Evolutionary conservation across 2,329 filamentous ascomycete genomes (phyloP).

Genomic region (Microdochium bolleyi): DNA sequence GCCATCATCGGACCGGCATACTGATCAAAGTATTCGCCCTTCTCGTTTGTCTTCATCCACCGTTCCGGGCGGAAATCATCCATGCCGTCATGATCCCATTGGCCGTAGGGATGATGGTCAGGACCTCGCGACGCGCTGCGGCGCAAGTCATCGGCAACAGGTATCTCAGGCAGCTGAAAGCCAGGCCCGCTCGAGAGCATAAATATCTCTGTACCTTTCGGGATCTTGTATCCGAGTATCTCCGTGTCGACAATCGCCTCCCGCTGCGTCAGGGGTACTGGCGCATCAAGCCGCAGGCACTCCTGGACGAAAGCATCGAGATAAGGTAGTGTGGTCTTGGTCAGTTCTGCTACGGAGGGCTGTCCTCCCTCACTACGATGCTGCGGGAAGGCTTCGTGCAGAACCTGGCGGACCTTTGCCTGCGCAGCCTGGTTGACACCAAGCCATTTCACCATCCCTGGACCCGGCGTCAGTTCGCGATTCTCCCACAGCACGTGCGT

Average conservation of each 20-base stretch:
- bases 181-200: conserved; percentile 30
- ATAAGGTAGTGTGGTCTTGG: conserved; percentile 49
- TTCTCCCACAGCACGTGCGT: not conserved
- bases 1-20: conserved; percentile 7
- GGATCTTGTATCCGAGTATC: conserved; percentile 57
- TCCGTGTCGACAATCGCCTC: conserved; percentile 56
- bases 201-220: conserved; percentile 57
- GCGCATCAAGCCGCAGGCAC: conserved; percentile 63
- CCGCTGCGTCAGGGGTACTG: conserved; percentile 65
- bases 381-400: conserved; percentile 5
- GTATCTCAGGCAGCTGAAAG: conserved; percentile 37
- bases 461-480: not conserved
- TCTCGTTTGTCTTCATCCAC: conserved; percentile 9
- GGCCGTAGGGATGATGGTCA: conserved; percentile 43
- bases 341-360: conserved; percentile 6
- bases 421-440: conserved; percentile 7
- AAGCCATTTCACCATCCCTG: conserved; percentile 11
- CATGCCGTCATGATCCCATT: conserved; percentile 52
- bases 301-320: conserved; percentile 75
- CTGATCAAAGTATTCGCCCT: conserved; percentile 5
- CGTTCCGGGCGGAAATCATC: conserved; percentile 11
- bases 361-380: conserved; percentile 6
- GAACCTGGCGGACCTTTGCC: conserved; percentile 5
- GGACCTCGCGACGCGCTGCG: conserved; percentile 38
- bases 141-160: conserved; percentile 30